A percentile compares a stretch with the other conserved stretches of the same genome.
phyloP scores from a whole-genome alignment of 495 filamentous ascomycete species.

The Trichoderma reesei region DNA sequence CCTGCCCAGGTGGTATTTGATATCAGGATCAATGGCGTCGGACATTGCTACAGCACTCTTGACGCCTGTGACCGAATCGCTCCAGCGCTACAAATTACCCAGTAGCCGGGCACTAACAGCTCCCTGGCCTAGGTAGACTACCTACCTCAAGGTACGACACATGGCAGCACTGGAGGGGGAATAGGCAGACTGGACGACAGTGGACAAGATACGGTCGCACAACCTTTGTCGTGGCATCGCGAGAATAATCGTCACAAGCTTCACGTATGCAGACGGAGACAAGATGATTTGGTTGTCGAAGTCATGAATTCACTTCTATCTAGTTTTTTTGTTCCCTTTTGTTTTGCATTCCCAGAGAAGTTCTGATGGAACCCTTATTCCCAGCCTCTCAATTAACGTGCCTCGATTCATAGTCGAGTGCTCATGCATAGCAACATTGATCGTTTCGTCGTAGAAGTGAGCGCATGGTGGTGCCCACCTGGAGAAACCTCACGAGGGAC shows the following conservation, averaged over 20 bases:
- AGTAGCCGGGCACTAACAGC: too few relatives aligned
- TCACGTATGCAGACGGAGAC: slow-evolving; percentile 9
- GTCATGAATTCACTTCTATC: slow-evolving; percentile 30
- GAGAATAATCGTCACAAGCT: slow-evolving; percentile 10
- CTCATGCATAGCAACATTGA: slow-evolving; percentile 29
- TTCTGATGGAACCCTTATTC: slow-evolving; percentile 34
- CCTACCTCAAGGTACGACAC: too few relatives aligned
- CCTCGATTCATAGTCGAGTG: slow-evolving; percentile 36
- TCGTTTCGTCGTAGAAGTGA: slow-evolving; percentile 10
- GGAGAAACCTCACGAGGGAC: slow-evolving; percentile 7
- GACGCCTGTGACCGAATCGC: too few relatives aligned
- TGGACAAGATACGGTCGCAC: neutral
- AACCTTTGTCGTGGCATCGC: neutral
- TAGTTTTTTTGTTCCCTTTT: slow-evolving; percentile 32
- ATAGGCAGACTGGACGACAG: neutral
- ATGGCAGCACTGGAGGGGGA: too few relatives aligned
- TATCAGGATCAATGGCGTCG: too few relatives aligned
- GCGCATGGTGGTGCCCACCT: neutral
- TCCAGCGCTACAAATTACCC: too few relatives aligned
- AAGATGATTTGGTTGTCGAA: slow-evolving; percentile 5
- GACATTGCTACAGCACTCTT: too few relatives aligned
- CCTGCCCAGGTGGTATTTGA: too few relatives aligned
- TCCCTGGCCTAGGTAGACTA: too few relatives aligned
- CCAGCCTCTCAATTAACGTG: slow-evolving; percentile 32
- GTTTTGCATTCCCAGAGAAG: slow-evolving; percentile 41